Evolutionary conservation across 805 yeast species (phyloP), one percentile per base, ranked within the genome.

Genomic region (Pichia eremophila): DNA sequence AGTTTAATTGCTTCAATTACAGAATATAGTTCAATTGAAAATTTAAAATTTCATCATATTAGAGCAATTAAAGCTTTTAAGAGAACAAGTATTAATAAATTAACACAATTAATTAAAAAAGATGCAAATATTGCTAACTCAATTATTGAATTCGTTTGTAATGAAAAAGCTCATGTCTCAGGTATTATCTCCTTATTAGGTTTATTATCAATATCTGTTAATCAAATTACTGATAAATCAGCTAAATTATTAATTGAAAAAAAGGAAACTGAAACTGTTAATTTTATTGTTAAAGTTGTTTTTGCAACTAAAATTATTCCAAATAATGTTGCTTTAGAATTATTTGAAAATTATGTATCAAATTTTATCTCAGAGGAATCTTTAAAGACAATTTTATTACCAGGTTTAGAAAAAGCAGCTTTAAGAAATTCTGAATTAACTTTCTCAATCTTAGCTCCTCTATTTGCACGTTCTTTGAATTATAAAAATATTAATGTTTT

Each of bases 361-460:
- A 31, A 37, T 7, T 34, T 32, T 4, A 41, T 51, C 19, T 43
- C 54, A 17, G 15, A 49, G 5, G 11, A 14, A 0, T 49, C 52
- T 11, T 54, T 57, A 8, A 49, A 56, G 36, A 43, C 46, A 7
- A 22, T 51, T 3, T 14, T 62, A 8, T 9, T 58, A 5, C 87
- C 95, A 2, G 72, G 75, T 18, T 57, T 90, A 43, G 90, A 85
- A 57, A 87, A 84, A 59, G 76, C 90, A 1, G 70, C 83, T 44
- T 69, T 90, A 53, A 76, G 96, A 62, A 78, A 95, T 2, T 83
- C 96, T 0, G 96, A 88, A 58, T 63, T 69, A 37, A 76, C 86
- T 0, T 75, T 87, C 48, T 73, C 72, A n/a, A 54, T 57, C 18
- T 60, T 82, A n/a, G 60, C 84, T 3, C 75, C 80, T 4, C 69